Percentiles rank a stretch among this genome's conserved stretches.
phyloP scores from a whole-genome alignment of 352 stramenopile species.

The Globisporangium nodosum region DNA sequence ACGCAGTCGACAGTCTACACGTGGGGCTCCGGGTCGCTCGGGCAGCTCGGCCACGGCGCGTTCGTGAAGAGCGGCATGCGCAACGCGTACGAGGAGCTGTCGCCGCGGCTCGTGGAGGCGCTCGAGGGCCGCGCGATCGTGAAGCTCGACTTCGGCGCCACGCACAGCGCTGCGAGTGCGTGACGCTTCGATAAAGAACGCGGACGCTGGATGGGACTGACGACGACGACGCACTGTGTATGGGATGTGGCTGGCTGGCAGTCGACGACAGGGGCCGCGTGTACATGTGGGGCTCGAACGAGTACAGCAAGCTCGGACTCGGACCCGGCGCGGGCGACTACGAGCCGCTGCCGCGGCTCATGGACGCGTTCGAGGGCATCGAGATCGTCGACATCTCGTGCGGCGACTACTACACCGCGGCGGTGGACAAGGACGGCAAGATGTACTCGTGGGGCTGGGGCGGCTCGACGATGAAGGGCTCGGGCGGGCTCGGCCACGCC shows the following conservation, averaged over 20 bases:
- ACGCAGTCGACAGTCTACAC: constrained; percentile 76
- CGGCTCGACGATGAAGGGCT: constrained; percentile 78
- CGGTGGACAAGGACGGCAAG: constrained; percentile 79
- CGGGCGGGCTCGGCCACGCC: constrained; percentile 65
- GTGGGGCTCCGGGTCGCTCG: constrained; percentile 83
- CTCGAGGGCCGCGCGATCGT: constrained; percentile 61
- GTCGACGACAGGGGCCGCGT: constrained; percentile 66
- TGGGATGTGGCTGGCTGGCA: constrained; percentile 10
- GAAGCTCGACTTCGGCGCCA: constrained; percentile 69
- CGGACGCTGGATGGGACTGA: too few species aligned
- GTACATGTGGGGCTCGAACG: constrained; percentile 86
- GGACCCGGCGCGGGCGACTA: constrained; percentile 40
- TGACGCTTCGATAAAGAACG: background rate
- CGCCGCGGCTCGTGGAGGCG: constrained; percentile 60
- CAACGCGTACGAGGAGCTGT: constrained; percentile 80
- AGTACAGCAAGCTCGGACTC: constrained; percentile 83
- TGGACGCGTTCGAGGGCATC: constrained; percentile 63
- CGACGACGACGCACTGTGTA: too few species aligned
- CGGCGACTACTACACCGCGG: constrained; percentile 83
- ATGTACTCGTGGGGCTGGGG: constrained; percentile 91
- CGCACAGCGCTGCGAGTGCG: constrained; percentile 77
- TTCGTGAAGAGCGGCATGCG: constrained; percentile 85
- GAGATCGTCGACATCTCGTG: constrained; percentile 82
- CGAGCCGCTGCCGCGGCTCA: constrained; percentile 45
- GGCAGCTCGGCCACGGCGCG: constrained; percentile 73